Percentiles rank a stretch among this genome's conserved stretches.
Conservation (phyloP, 148 eudicot species). For the Persicaria maculosa region DNA sequence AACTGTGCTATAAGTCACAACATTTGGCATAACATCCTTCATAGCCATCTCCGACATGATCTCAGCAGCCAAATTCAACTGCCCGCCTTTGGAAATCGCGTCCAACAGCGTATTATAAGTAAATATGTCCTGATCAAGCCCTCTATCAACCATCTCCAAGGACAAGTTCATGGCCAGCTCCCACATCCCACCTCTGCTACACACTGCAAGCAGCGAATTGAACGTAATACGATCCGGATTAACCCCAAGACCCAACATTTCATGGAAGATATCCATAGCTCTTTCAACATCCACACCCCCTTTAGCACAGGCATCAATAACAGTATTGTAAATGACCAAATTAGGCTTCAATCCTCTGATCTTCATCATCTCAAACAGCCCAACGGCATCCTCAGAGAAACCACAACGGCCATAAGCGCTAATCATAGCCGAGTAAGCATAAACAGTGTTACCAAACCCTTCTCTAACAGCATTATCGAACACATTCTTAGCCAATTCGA, state of each 20-base stretch:
- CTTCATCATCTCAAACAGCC: conserved; percentile 70
- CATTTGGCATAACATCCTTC: conserved; percentile 67
- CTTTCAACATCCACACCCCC: conserved; percentile 61
- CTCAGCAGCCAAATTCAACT: conserved; percentile 58
- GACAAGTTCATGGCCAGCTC: conserved; percentile 64
- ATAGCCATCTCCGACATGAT: conserved; percentile 74
- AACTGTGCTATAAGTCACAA: conserved; percentile 85
- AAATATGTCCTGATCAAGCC: conserved; percentile 86
- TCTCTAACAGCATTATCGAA: conserved; percentile 57
- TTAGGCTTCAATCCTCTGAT: conserved; percentile 68
- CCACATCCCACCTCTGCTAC: conserved; percentile 87
- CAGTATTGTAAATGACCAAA: conserved; percentile 82
- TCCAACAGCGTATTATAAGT: conserved; percentile 87
- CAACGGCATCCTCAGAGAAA: conserved; percentile 56
- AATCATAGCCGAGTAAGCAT: conserved; percentile 80
- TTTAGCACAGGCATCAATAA: conserved; percentile 93
- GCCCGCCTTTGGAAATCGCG: conserved; percentile 75
- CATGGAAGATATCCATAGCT: conserved; percentile 60
- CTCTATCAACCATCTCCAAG: conserved; percentile 60
- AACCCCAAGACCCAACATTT: conserved; percentile 64
- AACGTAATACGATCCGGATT: conserved; percentile 79
- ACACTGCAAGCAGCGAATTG: conserved; percentile 83
- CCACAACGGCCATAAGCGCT: conserved; percentile 89
- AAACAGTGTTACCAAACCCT: conserved; percentile 88
- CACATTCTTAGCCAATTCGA: conserved; percentile 57